phyloP scores from a whole-genome alignment of 371 early-diverging fungal genomes.

The Apophysomyces sp. region DNA sequence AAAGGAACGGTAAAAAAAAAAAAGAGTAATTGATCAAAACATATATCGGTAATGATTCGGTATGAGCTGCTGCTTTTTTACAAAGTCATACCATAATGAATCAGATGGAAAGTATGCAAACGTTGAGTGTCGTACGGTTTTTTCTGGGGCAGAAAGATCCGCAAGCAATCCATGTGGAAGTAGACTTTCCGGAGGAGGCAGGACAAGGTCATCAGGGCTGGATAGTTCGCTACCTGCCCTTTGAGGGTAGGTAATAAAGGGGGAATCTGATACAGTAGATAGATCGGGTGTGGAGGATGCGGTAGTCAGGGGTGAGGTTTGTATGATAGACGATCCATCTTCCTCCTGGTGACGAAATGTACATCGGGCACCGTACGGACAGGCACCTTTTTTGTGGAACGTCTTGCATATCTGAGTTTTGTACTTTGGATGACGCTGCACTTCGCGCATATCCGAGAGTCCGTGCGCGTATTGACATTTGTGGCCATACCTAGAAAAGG shows the following conservation, averaged over 20 bases:
- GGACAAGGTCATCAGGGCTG: conserved; percentile 14
- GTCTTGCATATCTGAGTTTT: conserved; percentile 91
- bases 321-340: not conserved
- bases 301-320: not conserved
- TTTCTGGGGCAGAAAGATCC: conserved; percentile 24
- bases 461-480: conserved; percentile 98
- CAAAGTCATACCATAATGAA: not conserved
- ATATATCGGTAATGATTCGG: not conserved
- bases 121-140: not conserved
- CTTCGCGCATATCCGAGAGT: conserved; percentile 73
- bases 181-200: conserved; percentile 32
- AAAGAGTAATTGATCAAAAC: not conserved
- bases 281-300: conserved; percentile 3
- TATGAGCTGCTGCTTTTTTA: not conserved
- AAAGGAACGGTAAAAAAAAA: not conserved
- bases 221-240: not conserved
- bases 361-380: conserved; percentile 95
- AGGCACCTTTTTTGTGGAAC: conserved; percentile 85
- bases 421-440: conserved; percentile 95
- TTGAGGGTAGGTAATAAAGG: not conserved
- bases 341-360: conserved; percentile 84
- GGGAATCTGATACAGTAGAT: not conserved
- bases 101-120: not conserved
- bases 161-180: conserved; percentile 34
- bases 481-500: conserved; percentile 72